phyloP scores from a whole-genome alignment of 2,329 filamentous ascomycete genomes.

The Helicocarpus griseus region DNA sequence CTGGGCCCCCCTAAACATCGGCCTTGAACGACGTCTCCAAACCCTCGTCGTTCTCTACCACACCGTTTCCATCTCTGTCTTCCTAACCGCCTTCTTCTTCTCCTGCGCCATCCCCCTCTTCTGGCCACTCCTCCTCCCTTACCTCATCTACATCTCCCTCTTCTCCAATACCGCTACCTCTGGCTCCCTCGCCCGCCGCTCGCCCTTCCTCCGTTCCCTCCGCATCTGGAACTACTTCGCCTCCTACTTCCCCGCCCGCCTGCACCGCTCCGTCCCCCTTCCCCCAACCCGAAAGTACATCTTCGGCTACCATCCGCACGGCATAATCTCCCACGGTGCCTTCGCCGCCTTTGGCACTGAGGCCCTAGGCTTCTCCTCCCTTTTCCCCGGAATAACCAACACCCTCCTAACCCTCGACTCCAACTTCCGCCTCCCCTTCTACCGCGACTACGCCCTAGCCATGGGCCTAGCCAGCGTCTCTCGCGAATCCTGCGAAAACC shows the following conservation, averaged over 20 bases:
- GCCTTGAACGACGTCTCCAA: constrained; percentile 61
- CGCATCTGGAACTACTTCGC: constrained; percentile 82
- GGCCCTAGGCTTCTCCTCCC: constrained; percentile 70
- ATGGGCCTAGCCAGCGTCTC: constrained; percentile 85
- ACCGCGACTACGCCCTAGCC: constrained; percentile 85
- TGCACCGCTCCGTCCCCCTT: constrained; percentile 76
- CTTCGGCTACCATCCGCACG: constrained; percentile 93
- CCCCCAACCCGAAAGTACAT: constrained; percentile 83
- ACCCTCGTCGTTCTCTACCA: constrained; percentile 70
- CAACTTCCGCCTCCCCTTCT: constrained; percentile 89
- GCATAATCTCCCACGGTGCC: constrained; percentile 94
- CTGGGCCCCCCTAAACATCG: constrained; percentile 72
- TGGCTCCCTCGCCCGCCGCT: constrained; percentile 65
- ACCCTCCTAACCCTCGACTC: constrained; percentile 86
- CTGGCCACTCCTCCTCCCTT: constrained; percentile 71
- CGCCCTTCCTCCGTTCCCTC: constrained; percentile 60
- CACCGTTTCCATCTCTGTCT: constrained; percentile 59
- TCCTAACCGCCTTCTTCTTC: constrained; percentile 77
- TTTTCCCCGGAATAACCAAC: constrained; percentile 94
- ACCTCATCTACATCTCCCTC: constrained; percentile 67
- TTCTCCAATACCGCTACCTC: constrained; percentile 69
- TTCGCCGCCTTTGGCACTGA: constrained; percentile 88
- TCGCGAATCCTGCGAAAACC: constrained; percentile 81
- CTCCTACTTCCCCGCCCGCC: constrained; percentile 78
- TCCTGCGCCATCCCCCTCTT: constrained; percentile 82